Percentiles rank a stretch among this genome's conserved stretches.
phyloP scores from a whole-genome alignment of 176 grass and related monocot genomes.

The Triticum aestivum region DNA sequence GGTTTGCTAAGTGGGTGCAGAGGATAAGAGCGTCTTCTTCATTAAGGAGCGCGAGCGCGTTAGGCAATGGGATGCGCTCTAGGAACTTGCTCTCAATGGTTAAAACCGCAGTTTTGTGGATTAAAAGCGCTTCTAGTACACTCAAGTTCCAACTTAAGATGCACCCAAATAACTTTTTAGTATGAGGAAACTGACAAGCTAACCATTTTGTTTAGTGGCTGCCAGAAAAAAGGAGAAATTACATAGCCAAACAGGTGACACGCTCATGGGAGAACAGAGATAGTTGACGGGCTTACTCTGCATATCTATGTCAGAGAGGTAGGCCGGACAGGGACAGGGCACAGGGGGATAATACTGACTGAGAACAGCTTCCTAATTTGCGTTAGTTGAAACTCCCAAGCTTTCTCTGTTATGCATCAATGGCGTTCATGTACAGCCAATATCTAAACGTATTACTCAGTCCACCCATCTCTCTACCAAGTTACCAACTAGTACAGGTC shows the following conservation, averaged over 20 bases:
- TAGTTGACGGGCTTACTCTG: neutral
- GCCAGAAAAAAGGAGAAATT: neutral
- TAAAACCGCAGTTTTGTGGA: neutral
- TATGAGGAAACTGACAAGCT: neutral
- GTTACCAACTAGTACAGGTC: too few relatives aligned
- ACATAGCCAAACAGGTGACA: neutral
- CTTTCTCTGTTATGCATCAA: neutral
- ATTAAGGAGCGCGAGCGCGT: conserved; percentile 7
- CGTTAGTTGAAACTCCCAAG: neutral
- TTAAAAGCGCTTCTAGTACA: neutral
- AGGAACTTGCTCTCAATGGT: conserved; percentile 18
- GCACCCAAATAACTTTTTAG: neutral
- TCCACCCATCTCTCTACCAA: neutral
- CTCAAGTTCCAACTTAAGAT: neutral
- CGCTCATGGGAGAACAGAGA: neutral
- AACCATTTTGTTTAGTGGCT: neutral
- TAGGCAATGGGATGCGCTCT: conserved; percentile 7
- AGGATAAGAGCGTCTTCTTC: conserved; percentile 33
- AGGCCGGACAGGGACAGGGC: neutral
- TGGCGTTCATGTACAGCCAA: neutral
- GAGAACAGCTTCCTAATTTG: neutral
- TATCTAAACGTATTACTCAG: neutral
- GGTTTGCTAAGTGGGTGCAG: conserved; percentile 15
- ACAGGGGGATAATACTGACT: neutral
- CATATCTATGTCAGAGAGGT: neutral